Conservation (phyloP, 257 asterid species). For the Gardenia jasminoides region DNA sequence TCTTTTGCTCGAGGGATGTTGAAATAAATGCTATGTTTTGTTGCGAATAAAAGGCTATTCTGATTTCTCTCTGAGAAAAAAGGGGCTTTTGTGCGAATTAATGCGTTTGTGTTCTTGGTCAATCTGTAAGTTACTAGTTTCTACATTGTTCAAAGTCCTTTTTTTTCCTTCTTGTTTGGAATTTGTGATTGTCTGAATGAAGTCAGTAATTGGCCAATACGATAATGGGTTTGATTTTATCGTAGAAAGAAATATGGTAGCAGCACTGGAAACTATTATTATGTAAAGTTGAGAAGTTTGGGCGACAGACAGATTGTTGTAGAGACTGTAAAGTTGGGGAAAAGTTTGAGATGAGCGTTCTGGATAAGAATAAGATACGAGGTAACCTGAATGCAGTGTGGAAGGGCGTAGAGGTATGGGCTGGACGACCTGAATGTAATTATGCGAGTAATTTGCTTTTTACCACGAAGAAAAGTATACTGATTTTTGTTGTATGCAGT, state of each 20-base stretch:
- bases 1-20: slow-evolving; percentile 21
- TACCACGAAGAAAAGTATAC: too few species aligned
- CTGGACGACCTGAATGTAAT: too few species aligned
- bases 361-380: background rate
- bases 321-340: too few species aligned
- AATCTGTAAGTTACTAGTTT: background rate
- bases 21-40: background rate
- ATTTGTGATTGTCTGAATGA: background rate
- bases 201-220: too few species aligned
- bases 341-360: too few species aligned
- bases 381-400: background rate
- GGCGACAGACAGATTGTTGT: background rate
- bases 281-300: background rate
- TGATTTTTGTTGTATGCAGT: too few species aligned
- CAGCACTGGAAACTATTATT: background rate
- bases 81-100: background rate
- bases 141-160: too few species aligned
- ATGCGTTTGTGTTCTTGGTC: background rate
- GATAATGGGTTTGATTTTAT: too few species aligned
- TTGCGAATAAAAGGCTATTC: slow-evolving; percentile 9
- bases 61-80: background rate
- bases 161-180: background rate
- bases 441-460: too few species aligned
- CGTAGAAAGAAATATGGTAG: background rate
- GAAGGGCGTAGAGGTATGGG: background rate